These are phyloP conservation scores for Posidonia australis DNA, from an alignment of 106 monocot genomes.

Conservation along the genomic window DNA sequence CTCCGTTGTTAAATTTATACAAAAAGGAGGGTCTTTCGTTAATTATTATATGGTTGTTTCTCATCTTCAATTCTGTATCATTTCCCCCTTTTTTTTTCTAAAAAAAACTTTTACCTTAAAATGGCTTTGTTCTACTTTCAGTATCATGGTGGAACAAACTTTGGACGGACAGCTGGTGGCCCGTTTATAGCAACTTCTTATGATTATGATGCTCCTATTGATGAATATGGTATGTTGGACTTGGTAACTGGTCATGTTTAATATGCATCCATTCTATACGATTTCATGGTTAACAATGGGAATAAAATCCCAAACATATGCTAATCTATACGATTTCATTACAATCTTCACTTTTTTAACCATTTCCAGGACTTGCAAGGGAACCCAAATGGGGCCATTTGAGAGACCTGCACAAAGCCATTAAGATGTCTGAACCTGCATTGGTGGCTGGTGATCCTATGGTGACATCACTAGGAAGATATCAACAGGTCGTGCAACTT, in stretches of 20 bases:
- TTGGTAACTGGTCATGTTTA: too few relatives aligned
- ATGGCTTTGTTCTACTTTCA: neutral
- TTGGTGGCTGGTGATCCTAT: constrained; percentile 23
- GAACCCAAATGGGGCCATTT: constrained; percentile 43
- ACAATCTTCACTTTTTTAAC: neutral
- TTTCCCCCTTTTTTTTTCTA: neutral
- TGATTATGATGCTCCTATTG: constrained; percentile 45
- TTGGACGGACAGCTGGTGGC: constrained; percentile 38
- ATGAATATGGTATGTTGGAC: constrained; percentile 28
- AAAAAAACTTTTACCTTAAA: neutral
- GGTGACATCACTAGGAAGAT: constrained; percentile 19
- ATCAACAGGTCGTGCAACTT: constrained; percentile 20
- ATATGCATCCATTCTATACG: neutral
- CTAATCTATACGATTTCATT: neutral
- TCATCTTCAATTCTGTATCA: neutral
- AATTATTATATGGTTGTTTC: constrained; percentile 39
- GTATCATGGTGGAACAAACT: constrained; percentile 48
- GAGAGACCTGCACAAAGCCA: constrained; percentile 33
- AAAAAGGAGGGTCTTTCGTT: constrained; percentile 36
- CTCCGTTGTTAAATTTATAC: constrained; percentile 35
- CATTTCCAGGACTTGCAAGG: constrained; percentile 21
- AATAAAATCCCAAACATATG: neutral
- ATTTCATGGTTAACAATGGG: neutral
- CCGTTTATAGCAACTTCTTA: constrained; percentile 38
- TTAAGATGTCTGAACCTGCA: constrained; percentile 31